Evolutionary conservation across 192 early-diverging fungal genomes (phyloP), one percentile per base, ranked within the genome.

Genomic region (Entomortierella lignicola): DNA sequence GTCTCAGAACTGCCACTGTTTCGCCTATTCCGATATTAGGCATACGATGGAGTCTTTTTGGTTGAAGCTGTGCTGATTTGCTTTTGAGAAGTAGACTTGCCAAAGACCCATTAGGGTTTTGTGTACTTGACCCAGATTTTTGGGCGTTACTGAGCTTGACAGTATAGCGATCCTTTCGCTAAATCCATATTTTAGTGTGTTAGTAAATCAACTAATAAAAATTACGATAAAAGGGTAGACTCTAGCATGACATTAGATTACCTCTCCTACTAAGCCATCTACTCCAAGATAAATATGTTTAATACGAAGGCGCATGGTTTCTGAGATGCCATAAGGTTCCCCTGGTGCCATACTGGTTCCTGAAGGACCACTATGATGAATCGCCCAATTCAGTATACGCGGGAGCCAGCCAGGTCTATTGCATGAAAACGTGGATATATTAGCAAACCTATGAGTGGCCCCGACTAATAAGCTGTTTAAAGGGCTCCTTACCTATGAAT

Each of bases 381-480:
- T 79, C 1, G 80, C 57, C 88, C 88, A 89, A 5, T 86, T 83
- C 53, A 89, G 80, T 8, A 81, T 73, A 2, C 85, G 82, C 1
- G 72, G 69, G 1, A 89, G 50, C 88, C 88, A 89, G 2, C 85
- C 85, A 8, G 88, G 63, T 43, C 63, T 66, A n/a, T 37, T 29
- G 4, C 2, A 25, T 29, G 52, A 29, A 54, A 15, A 8, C 15
- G 10, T 54, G 3, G 4, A 7, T 29, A 27, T 8, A 50, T 50
- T 37, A 37, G 34, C 34, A 37, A 37, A 37, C 5, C 10, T 37
- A 37, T 37, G 34, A 10, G 34, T 4, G 10, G 34, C 34, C 10
- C 34, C 34, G 10, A 37, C 18, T 29, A 29, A 18, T n/a, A 53
- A 0, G n/a, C 12, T 1, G n/a, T 54, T 8, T 29, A 37, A 37